These are phyloP conservation scores for Andrographis paniculata DNA, from an alignment of 305 asterid genomes.

Conservation along the genomic window DNA sequence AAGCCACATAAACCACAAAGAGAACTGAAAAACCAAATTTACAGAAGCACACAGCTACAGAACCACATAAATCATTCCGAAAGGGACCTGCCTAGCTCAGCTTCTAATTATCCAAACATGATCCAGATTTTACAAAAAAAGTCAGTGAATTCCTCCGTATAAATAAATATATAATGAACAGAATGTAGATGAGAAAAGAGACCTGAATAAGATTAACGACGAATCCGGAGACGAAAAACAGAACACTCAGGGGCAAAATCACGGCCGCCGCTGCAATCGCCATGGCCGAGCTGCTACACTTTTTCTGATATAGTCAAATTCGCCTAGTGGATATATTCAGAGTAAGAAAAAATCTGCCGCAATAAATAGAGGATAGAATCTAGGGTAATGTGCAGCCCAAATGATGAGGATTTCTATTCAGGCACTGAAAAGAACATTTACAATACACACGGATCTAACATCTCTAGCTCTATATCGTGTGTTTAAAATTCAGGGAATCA, in stretches of 20 bases:
- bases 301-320: no score
- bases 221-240: constrained; percentile 64
- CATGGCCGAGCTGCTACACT: constrained; percentile 32
- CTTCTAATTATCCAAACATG: neutral
- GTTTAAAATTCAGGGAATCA: neutral
- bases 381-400: neutral
- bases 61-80: no score
- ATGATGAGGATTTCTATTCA: neutral
- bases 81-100: no score
- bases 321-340: neutral
- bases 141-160: neutral
- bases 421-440: neutral
- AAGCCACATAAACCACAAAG: neutral
- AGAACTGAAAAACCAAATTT: neutral
- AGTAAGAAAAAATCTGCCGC: neutral
- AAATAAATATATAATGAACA: no score
- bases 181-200: neutral
- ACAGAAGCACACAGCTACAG: neutral
- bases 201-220: constrained; percentile 70
- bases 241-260: constrained; percentile 65
- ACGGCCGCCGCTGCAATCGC: constrained; percentile 66
- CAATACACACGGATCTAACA: neutral
- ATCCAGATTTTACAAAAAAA: neutral
- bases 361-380: neutral
- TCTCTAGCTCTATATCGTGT: neutral